phyloP scores from a whole-genome alignment of 1,284 basidiomycete genomes.

The Cryptococcus neoformans region DNA sequence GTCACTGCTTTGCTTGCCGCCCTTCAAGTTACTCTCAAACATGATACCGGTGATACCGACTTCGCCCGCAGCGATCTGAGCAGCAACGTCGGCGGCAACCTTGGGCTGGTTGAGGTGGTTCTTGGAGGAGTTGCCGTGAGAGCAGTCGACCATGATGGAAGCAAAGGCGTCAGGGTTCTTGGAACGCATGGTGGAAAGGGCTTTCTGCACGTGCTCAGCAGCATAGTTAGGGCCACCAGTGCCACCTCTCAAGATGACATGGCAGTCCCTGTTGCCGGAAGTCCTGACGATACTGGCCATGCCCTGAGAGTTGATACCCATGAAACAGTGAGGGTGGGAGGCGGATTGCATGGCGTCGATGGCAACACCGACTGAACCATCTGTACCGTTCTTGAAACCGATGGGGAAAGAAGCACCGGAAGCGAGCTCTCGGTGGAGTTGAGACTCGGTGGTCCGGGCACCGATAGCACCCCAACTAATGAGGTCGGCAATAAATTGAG shows the following conservation, averaged over 20 bases:
- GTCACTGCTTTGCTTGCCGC: slow-evolving; percentile 69
- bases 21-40: slow-evolving; percentile 90
- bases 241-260: slow-evolving; percentile 90
- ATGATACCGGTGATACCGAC: slow-evolving; percentile 87
- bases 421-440: slow-evolving; percentile 69
- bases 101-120: slow-evolving; percentile 86
- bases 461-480: slow-evolving; percentile 98
- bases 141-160: slow-evolving; percentile 53
- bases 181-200: slow-evolving; percentile 66
- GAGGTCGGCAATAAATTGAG: slow-evolving; percentile 94
- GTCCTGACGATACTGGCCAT: slow-evolving; percentile 96
- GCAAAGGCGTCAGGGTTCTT: slow-evolving; percentile 52
- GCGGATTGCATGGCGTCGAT: slow-evolving; percentile 96
- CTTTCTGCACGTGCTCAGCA: slow-evolving; percentile 67
- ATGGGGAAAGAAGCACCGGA: slow-evolving; percentile 50
- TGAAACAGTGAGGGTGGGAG: slow-evolving; percentile 91
- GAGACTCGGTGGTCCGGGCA: slow-evolving; percentile 91
- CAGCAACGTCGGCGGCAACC: slow-evolving; percentile 71
- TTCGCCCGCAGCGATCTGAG: slow-evolving; percentile 74
- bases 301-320: slow-evolving; percentile 93
- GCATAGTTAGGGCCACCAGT: slow-evolving; percentile 83
- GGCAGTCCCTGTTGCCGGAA: slow-evolving; percentile 83
- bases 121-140: slow-evolving; percentile 79
- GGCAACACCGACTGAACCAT: slow-evolving; percentile 76
- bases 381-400: slow-evolving; percentile 99